Evolutionary conservation across 129 eudicot genomes (phyloP).

Genomic region (Artemisia tridentata): DNA sequence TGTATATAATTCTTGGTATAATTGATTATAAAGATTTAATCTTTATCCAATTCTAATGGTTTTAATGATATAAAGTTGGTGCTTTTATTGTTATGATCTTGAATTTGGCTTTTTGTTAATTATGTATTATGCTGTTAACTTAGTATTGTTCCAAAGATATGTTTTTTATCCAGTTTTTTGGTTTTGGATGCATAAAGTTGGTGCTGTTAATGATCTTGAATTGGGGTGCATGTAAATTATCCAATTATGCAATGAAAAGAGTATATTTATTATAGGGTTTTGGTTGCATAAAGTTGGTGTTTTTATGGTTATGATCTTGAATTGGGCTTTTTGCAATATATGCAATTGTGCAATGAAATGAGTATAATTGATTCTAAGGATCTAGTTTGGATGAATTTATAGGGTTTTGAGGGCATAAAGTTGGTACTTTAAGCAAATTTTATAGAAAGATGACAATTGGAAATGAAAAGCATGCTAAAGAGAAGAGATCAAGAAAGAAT

Average conservation of each 20-base stretch:
- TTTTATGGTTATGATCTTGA: background rate
- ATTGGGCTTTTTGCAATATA: constrained; percentile 3
- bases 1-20: no score
- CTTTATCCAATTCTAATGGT: no score
- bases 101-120: constrained; percentile 12
- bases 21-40: no score
- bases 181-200: background rate
- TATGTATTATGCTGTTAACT: constrained; percentile 1
- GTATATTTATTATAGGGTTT: background rate
- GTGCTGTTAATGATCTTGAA: background rate
- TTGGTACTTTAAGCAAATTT: background rate
- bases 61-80: no score
- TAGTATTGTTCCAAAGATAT: background rate
- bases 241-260: background rate
- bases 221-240: background rate
- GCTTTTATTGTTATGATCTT: background rate
- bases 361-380: constrained; percentile 3
- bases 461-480: constrained; percentile 41
- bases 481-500: constrained; percentile 59
- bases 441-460: constrained; percentile 59
- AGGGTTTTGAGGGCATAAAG: constrained; percentile 22
- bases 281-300: background rate
- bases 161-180: no score
- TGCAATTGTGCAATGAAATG: constrained; percentile 2
- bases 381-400: constrained; percentile 11